Evolutionary conservation across 1,139 yeast species (phyloP).

Genomic region (Kodamaea derodonti): DNA sequence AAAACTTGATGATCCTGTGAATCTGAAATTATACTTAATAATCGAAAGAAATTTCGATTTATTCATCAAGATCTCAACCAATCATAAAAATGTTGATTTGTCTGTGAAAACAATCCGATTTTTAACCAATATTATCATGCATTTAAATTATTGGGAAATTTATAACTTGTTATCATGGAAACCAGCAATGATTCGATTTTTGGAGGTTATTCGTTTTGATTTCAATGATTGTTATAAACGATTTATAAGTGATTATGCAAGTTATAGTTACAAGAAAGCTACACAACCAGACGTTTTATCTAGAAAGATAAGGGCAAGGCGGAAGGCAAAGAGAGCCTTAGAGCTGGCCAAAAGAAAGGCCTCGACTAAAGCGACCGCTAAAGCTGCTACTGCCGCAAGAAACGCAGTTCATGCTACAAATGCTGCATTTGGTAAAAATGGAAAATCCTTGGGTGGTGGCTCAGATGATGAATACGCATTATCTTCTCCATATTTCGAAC

Average conservation of each 20-base stretch:
- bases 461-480: neutral
- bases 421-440: slow-evolving; percentile 3
- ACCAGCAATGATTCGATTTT: slow-evolving; percentile 42
- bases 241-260: slow-evolving; percentile 34
- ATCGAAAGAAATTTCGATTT: slow-evolving; percentile 41
- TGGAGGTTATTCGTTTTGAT: slow-evolving; percentile 37
- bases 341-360: slow-evolving; percentile 8
- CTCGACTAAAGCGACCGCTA: slow-evolving; percentile 5
- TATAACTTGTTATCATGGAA: slow-evolving; percentile 42
- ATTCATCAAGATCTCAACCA: slow-evolving; percentile 33
- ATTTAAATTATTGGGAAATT: slow-evolving; percentile 44
- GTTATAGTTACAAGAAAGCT: slow-evolving; percentile 22
- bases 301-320: slow-evolving; percentile 9
- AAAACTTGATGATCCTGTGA: slow-evolving; percentile 25
- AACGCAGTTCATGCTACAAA: slow-evolving; percentile 9
- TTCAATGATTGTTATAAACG: slow-evolving; percentile 36
- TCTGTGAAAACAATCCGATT: slow-evolving; percentile 37
- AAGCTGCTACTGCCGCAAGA: slow-evolving; percentile 4
- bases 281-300: slow-evolving; percentile 12
- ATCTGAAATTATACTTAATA: slow-evolving; percentile 31
- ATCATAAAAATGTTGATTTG: slow-evolving; percentile 27
- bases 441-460: slow-evolving; percentile 6
- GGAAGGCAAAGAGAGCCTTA: slow-evolving; percentile 10
- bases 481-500: slow-evolving; percentile 4
- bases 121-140: slow-evolving; percentile 37